Evolutionary conservation across 305 asterid species (phyloP).

Genomic region (Rubia tinctorum): DNA sequence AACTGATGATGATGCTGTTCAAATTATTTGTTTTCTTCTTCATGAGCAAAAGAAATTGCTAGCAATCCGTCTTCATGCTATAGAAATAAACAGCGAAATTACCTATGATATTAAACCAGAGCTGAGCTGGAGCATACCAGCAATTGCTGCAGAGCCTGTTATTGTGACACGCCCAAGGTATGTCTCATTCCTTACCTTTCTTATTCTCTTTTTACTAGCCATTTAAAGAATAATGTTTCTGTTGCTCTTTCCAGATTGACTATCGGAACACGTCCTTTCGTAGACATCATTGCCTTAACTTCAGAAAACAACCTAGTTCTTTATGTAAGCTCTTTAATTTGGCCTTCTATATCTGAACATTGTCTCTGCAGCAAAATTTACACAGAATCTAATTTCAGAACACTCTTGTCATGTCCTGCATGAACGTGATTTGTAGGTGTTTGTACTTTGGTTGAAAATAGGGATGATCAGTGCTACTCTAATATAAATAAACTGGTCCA

Average conservation of each 20-base stretch:
- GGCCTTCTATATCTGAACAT: not conserved
- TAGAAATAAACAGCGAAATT: slow-evolving; percentile 66
- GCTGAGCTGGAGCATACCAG: slow-evolving; percentile 91
- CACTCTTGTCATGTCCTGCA: not conserved
- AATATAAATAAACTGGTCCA: not conserved
- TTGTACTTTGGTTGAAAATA: not conserved
- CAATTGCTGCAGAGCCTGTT: slow-evolving; percentile 88
- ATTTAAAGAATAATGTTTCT: slow-evolving; percentile 1
- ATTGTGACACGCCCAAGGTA: slow-evolving; percentile 84
- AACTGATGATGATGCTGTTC: slow-evolving; percentile 67
- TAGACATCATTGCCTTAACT: slow-evolving; percentile 73
- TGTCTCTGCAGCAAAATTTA: not conserved
- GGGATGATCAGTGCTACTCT: not conserved
- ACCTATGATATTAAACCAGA: slow-evolving; percentile 83
- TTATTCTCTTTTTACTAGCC: not conserved
- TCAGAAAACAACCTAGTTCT: slow-evolving; percentile 68
- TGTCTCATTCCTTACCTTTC: slow-evolving; percentile 14
- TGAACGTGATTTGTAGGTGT: not conserved
- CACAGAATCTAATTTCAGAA: not conserved
- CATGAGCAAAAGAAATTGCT: slow-evolving; percentile 74
- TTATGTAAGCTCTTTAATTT: slow-evolving; percentile 60
- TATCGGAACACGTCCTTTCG: slow-evolving; percentile 57
- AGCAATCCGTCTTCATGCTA: slow-evolving; percentile 66
- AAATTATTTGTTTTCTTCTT: slow-evolving; percentile 80
- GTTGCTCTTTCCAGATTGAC: slow-evolving; percentile 48